Conservation (phyloP, 2,329 filamentous ascomycete genomes). For the Arthrinium phaeospermum region DNA sequence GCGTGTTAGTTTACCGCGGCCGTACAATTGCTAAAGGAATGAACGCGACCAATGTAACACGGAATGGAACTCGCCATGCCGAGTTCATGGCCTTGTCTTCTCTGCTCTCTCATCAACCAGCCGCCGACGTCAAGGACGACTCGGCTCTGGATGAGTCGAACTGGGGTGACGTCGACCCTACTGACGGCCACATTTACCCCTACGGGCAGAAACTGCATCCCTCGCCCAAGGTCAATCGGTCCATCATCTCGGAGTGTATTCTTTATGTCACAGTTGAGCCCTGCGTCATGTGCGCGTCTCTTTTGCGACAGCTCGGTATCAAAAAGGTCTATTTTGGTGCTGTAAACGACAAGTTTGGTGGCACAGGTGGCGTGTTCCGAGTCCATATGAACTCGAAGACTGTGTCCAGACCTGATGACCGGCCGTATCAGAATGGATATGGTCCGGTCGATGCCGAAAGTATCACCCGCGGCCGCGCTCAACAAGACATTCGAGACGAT, state of each 20-base stretch:
- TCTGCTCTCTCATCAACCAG: slow-evolving; percentile 51
- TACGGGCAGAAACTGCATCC: slow-evolving; percentile 66
- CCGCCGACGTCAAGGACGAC: slow-evolving; percentile 33
- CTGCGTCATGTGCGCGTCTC: slow-evolving; percentile 97
- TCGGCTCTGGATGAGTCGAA: slow-evolving; percentile 45
- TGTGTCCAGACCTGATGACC: slow-evolving; percentile 33
- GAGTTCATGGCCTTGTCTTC: slow-evolving; percentile 86
- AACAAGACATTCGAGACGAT: slow-evolving; percentile 41
- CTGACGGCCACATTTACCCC: slow-evolving; percentile 62
- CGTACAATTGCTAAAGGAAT: slow-evolving; percentile 87
- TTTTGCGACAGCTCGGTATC: slow-evolving; percentile 86
- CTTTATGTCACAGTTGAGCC: slow-evolving; percentile 98
- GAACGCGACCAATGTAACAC: slow-evolving; percentile 94
- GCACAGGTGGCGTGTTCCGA: slow-evolving; percentile 90
- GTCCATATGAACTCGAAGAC: slow-evolving; percentile 71
- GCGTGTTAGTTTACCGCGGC: slow-evolving; percentile 84
- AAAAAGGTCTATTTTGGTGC: slow-evolving; percentile 93
- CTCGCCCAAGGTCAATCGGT: slow-evolving; percentile 64
- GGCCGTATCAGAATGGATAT: slow-evolving; percentile 40
- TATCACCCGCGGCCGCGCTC: slow-evolving; percentile 46
- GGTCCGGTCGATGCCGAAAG: slow-evolving; percentile 34
- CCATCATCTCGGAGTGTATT: slow-evolving; percentile 72
- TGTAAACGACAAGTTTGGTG: slow-evolving; percentile 95
- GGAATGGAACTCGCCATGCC: slow-evolving; percentile 91
- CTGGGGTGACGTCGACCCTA: slow-evolving; percentile 59